Evolutionary conservation across 805 yeast species (phyloP), one percentile per base, ranked within the genome.

Genomic region (Candida piceae): DNA sequence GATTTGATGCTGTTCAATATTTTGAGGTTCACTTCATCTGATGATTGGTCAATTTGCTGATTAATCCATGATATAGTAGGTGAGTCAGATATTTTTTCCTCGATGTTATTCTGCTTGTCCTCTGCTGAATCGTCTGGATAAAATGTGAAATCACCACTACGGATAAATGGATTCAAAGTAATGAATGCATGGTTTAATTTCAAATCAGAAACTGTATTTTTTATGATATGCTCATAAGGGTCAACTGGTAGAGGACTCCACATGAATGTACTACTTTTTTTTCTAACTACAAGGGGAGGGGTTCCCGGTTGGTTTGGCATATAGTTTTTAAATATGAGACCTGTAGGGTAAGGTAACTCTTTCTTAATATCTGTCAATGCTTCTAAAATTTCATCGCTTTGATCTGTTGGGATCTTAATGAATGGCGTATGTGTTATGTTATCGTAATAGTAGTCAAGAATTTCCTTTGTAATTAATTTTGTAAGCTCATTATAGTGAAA

Each of bases 371-470:
- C 37, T 10, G 34, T 26, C 4, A 58, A 36, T 4, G 57, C 50
- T 6, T 45, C 43, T 10, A 52, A 29, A 11, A 52, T 41, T 16
- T 36, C 31, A 2, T 39, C 48, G 30, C 57, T 45, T 32, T 50
- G 53, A 16, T 56, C 60, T 7, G 40, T 45, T 15, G 53, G 35
- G 5, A 55, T 64, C 25, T 68, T 72, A 6, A 69, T 62, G 43
- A 82, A 80, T 16, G 80, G 82, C 4, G 75, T 58, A 36, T 69
- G 69, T 0, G 80, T 76, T 32, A 81, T 74, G 53, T 84, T 84
- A 48, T 82, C 89, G 49, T 69, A 84, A 43, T 72, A 73, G 51
- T 81, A 83, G 34, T 69, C 73, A 31, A 73, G 46, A 5, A 72
- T 56, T 38, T 73, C 76, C 32, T 59, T 63, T 1, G 73, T 36